These are phyloP conservation scores for Quercus lobata DNA, from an alignment of 331 rosid species.

Conservation along the genomic window DNA sequence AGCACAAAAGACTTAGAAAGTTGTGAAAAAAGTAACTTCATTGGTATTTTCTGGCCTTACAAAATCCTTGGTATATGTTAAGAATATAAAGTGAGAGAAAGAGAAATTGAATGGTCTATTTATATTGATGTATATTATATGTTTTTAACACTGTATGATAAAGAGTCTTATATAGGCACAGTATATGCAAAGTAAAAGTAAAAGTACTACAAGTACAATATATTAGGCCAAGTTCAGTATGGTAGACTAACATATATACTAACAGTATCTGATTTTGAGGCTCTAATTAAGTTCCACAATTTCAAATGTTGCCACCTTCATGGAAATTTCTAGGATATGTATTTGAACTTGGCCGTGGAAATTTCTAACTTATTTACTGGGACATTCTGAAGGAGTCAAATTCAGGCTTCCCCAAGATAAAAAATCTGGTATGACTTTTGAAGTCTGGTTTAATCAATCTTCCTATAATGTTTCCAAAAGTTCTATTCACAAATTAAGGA, in stretches of 20 bases:
- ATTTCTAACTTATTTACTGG: not conserved
- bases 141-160: too few relatives aligned
- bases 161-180: too few relatives aligned
- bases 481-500: not conserved
- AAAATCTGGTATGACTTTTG: not conserved
- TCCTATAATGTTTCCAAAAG: not conserved
- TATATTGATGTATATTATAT: too few relatives aligned
- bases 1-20: conserved; percentile 13
- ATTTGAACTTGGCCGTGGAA: not conserved
- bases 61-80: too few relatives aligned
- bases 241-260: too few relatives aligned
- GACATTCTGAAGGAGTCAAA: too few relatives aligned
- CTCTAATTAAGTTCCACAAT: not conserved
- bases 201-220: too few relatives aligned
- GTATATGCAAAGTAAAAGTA: too few relatives aligned
- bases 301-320: not conserved
- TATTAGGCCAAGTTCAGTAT: too few relatives aligned
- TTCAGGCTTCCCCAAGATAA: not conserved
- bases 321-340: not conserved
- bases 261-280: too few relatives aligned
- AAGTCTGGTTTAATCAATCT: not conserved
- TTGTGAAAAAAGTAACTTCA: not conserved
- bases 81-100: too few relatives aligned
- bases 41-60: not conserved
- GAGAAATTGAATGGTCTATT: too few relatives aligned